Evolutionary conservation across 345 rosid genomes (phyloP).

Genomic region (Ceriops tagal): DNA sequence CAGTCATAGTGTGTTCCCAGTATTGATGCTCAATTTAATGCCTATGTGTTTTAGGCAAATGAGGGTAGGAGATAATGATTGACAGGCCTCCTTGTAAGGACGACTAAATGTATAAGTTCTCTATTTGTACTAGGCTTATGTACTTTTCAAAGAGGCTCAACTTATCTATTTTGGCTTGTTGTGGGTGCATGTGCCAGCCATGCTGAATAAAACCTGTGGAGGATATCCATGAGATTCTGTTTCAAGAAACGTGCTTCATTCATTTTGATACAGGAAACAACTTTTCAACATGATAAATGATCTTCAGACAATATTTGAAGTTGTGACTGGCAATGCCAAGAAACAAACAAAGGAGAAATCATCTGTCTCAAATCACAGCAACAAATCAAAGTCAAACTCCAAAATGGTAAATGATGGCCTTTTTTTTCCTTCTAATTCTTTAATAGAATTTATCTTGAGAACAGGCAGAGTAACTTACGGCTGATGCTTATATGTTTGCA

Average conservation of each 20-base stretch:
- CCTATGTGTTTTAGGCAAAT: background rate
- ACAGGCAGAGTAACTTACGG: background rate
- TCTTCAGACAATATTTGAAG: slow-evolving; percentile 78
- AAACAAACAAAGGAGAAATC: slow-evolving; percentile 63
- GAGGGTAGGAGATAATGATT: background rate
- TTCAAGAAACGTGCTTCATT: background rate
- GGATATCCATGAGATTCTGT: background rate
- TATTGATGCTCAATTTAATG: background rate
- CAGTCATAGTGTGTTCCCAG: too few relatives aligned
- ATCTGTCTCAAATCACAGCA: slow-evolving; percentile 59
- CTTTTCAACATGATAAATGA: slow-evolving; percentile 85
- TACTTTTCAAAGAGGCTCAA: background rate
- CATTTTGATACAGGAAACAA: slow-evolving; percentile 54
- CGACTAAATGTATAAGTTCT: too few relatives aligned
- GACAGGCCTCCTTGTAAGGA: background rate
- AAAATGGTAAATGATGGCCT: slow-evolving; percentile 40
- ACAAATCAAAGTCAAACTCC: slow-evolving; percentile 68
- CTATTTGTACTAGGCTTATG: too few relatives aligned
- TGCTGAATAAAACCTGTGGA: too few relatives aligned
- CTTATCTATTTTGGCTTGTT: background rate
- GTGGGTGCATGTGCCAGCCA: background rate
- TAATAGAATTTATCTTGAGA: background rate
- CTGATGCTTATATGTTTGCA: background rate
- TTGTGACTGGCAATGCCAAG: slow-evolving; percentile 63
- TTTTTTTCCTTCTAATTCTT: background rate